A percentile compares a stretch with the other conserved stretches of the same genome.
These are phyloP conservation scores for Melastoma candidum DNA, from an alignment of 441 rosid genomes.

Conservation along the genomic window DNA sequence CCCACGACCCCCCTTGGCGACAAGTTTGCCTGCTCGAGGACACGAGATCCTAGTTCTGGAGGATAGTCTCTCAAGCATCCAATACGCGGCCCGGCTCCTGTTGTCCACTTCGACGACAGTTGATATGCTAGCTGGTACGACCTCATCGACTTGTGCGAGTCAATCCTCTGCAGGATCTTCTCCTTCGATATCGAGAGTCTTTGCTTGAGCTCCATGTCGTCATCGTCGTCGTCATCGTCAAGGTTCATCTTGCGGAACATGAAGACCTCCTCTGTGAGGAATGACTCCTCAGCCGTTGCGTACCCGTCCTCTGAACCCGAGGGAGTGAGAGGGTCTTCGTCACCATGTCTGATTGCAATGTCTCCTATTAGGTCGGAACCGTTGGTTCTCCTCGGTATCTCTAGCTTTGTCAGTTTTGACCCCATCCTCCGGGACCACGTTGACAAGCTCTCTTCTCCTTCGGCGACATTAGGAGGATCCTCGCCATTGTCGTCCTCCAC, in stretches of 20 bases:
- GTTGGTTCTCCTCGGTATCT: conserved; percentile 33
- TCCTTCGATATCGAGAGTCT: conserved; percentile 31
- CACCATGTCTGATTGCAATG: conserved; percentile 10
- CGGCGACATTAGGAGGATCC: conserved; percentile 17
- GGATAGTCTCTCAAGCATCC: conserved; percentile 94
- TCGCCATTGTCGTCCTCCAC: conserved; percentile 17
- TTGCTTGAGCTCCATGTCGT: conserved; percentile 16
- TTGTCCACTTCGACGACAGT: conserved; percentile 76
- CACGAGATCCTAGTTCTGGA: conserved; percentile 62
- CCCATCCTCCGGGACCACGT: conserved; percentile 23
- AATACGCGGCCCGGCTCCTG: conserved; percentile 99
- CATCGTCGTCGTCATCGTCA: conserved; percentile 36
- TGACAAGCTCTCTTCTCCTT: conserved; percentile 15
- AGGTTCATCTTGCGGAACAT: conserved; percentile 40
- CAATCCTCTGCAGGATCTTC: conserved; percentile 58
- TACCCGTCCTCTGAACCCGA: conserved; percentile 30
- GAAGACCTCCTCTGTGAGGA: conserved; percentile 63
- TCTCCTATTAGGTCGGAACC: conserved; percentile 14
- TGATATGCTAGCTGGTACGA: conserved; percentile 78
- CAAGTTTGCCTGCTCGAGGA: conserved; percentile 70
- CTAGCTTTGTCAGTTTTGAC: conserved; percentile 33
- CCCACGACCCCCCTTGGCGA: conserved; percentile 46
- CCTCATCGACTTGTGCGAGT: conserved; percentile 51
- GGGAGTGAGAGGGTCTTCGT: conserved; percentile 10
- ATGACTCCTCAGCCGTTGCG: conserved; percentile 62